Percentiles rank a stretch among this genome's conserved stretches.
phyloP scores from a whole-genome alignment of 441 rosid species.

The Erodium texanum region DNA sequence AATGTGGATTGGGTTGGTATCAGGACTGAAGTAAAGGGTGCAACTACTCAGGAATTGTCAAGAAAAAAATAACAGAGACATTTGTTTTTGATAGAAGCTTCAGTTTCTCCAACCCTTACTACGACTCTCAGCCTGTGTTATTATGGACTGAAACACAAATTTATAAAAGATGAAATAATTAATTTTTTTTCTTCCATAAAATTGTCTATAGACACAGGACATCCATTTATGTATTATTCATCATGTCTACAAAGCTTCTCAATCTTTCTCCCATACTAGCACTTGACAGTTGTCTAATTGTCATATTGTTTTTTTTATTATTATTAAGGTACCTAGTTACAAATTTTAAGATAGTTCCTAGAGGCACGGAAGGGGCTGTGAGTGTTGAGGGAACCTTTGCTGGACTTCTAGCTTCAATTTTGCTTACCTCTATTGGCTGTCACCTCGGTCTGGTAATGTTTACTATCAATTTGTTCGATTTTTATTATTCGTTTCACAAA shows the following conservation, averaged over 20 bases:
- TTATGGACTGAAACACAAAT: not conserved
- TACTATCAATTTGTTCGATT: not conserved
- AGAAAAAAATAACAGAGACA: not conserved
- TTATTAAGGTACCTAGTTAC: conserved; percentile 89
- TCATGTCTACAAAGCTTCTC: not conserved
- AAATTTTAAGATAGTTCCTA: conserved; percentile 71
- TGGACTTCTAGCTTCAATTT: conserved; percentile 67
- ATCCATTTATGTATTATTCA: not conserved
- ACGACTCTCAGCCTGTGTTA: not conserved
- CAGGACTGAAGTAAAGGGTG: too few relatives aligned
- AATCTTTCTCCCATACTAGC: not conserved
- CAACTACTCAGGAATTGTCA: too few relatives aligned
- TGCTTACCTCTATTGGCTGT: conserved; percentile 60
- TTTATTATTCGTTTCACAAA: not conserved
- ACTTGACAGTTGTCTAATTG: not conserved
- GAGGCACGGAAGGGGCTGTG: conserved; percentile 95
- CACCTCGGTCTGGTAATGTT: conserved; percentile 57
- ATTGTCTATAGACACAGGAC: not conserved
- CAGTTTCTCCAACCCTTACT: not conserved
- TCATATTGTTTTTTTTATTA: conserved; percentile 11
- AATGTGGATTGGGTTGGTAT: too few relatives aligned
- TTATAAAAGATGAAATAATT: too few relatives aligned
- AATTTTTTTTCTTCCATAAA: too few relatives aligned
- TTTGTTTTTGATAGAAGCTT: not conserved
- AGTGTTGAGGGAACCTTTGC: conserved; percentile 87